Conservation (phyloP, 1,284 basidiomycete species). For the Trametes polyzona region DNA sequence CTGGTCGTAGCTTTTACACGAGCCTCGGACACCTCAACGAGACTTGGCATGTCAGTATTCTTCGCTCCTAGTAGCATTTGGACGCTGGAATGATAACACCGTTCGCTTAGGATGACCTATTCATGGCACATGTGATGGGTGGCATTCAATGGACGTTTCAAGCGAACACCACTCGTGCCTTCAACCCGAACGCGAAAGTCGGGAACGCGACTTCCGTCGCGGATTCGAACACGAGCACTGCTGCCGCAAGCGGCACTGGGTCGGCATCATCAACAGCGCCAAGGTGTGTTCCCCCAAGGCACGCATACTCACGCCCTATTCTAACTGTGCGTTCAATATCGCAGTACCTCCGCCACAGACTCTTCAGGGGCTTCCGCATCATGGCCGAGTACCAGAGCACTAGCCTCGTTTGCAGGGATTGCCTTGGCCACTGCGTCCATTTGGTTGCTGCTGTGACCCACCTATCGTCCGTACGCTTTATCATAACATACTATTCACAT, state of each 20-base stretch:
- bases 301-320: neutral
- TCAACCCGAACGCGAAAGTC: constrained; percentile 46
- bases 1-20: constrained; percentile 84
- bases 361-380: neutral
- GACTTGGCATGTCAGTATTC: constrained; percentile 59
- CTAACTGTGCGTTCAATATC: neutral
- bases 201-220: constrained; percentile 14
- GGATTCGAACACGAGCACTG: neutral
- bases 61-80: neutral
- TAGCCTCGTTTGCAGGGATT: neutral
- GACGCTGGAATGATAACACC: neutral
- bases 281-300: neutral
- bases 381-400: neutral
- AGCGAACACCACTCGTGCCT: constrained; percentile 60
- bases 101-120: constrained; percentile 55
- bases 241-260: neutral
- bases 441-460: neutral
- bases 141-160: constrained; percentile 75
- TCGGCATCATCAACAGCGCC: neutral
- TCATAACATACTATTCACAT: no score
- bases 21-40: constrained; percentile 76
- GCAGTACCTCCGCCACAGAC: neutral
- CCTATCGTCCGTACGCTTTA: no score
- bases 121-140: constrained; percentile 72
- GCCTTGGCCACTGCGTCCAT: neutral